Conservation (phyloP, 2,329 filamentous ascomycete genomes). For the Colletotrichum plurivorum region DNA sequence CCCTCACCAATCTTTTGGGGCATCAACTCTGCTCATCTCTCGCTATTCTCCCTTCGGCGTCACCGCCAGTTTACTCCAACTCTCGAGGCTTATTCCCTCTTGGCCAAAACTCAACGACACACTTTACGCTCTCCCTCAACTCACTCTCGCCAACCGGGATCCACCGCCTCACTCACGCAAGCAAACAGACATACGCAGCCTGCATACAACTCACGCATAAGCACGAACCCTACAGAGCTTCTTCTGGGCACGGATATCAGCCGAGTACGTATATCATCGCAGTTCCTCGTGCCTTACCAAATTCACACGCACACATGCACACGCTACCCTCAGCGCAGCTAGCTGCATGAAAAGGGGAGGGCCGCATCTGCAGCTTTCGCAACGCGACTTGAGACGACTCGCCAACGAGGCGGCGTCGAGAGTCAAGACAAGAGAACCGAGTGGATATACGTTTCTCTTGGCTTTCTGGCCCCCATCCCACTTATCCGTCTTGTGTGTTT, state of each 20-base stretch:
- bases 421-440: not conserved
- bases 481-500: slow-evolving; percentile 10
- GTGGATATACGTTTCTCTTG: slow-evolving; percentile 6
- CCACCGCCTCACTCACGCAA: slow-evolving; percentile 19
- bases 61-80: slow-evolving; percentile 28
- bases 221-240: not conserved
- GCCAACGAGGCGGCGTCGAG: slow-evolving; percentile 4
- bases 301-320: not conserved
- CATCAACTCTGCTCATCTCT: slow-evolving; percentile 23
- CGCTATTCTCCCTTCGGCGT: slow-evolving; percentile 19
- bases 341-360: slow-evolving; percentile 35
- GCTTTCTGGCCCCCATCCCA: no score
- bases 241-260: slow-evolving; percentile 10
- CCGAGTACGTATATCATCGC: slow-evolving; percentile 25
- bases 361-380: slow-evolving; percentile 30
- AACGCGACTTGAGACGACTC: slow-evolving; percentile 34
- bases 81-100: not conserved
- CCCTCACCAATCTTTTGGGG: slow-evolving; percentile 1
- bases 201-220: slow-evolving; percentile 17
- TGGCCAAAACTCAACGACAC: not conserved
- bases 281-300: no score
- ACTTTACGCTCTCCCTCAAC: not conserved
- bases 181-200: slow-evolving; percentile 22
- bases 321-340: not conserved
- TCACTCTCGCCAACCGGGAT: not conserved